Evolutionary conservation across 495 filamentous ascomycete genomes (phyloP), one percentile per base, ranked within the genome.

Genomic region (Talaromyces thailandensis): DNA sequence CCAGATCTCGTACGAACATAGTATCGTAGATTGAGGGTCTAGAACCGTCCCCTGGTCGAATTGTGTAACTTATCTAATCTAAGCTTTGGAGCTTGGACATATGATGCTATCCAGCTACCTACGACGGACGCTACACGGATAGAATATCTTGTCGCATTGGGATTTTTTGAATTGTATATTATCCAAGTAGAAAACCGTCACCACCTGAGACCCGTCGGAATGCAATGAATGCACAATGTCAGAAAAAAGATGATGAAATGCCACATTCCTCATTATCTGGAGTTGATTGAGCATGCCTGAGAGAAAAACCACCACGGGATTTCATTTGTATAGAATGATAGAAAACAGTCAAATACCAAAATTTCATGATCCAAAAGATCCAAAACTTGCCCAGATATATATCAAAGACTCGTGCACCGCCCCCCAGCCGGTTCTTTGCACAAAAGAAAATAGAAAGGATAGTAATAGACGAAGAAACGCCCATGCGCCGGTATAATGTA

Each of bases 401-500:
- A 35, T 32, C 51, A 55, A 55, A 28, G 51, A 28, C 43, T 48
- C 43, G 43, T 26, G 50, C 8, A 57, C 55, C 55, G 21, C 55
- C 55, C 55, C 55, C 29, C 26, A 24, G 26, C 55, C 55, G n/a
- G 26, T 57, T 35, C 21, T 53, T 53, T 53, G 28, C 14, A 53
- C 24, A 57, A 57, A 35, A 57, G 55, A 57, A 56, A 28, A 18
- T 29, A 14, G 26, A 32, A 18, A 23, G 28, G 55, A 57, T 6
- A 57, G 24, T 35, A 53, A 53, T 25, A 53, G 55, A 57, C 16
- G 29, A 57, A n/a, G 16, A 31, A 57, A 57, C 55, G 26, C 55
- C 55, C 25, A 18, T 57, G 55, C 55, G 55, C 55, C 55, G n/a
- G 11, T 53, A 53, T 57, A n/a, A 57, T 57, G 29, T 23, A 35